Evolutionary conservation across 2,329 filamentous ascomycete genomes (phyloP), one percentile per base, ranked within the genome.

Genomic region (Falciphora oryzae): DNA sequence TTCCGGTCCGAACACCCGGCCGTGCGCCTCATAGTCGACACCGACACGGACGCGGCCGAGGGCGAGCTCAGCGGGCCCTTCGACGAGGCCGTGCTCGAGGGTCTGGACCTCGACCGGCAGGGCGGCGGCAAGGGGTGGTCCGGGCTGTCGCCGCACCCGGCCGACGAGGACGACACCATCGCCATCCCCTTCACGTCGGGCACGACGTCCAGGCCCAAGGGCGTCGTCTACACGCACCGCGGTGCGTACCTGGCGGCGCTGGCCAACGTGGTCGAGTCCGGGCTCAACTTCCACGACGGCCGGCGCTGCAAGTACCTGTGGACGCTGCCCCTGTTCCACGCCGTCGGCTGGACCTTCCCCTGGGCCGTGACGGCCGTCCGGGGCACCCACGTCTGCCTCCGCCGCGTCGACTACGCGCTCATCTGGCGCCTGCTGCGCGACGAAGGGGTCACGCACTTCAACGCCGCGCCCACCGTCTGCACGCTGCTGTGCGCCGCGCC

Each of bases 391-490:
- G 93, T 97, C 74, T 97, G 93, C 71, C 81, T 99, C 25, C 86
- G 95, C 66, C 98, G 97, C 80, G 92, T 99, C 68, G 93, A 98
- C 77, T 99, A 99, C 73, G 87, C 91, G 0, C 82, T 94, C 65
- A 96, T 99, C 66, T 99, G 95, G 95, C 85, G 85, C 61, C 79
- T 99, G 4, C 79, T 99, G 44, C 96, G 93, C 72, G 85, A 92
- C 63, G 91, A 98, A 76, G 81, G 85, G 8, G 90, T 99, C 68
- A 98, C 93, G 0, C 95, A 99, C 76, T 98, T 96, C 79, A 96
- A 94, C 73, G 94, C 94, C 0, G 95, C 94, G 0, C 95, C 95
- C 0, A 99, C 95, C 0, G 95, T 99, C 63, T 98, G 98, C 75
- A 99, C 94, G 0, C 79, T 98, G 0, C 85, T 99, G 3, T 97